phyloP scores from a whole-genome alignment of 306 rosid genomes.

The Rosa rugosa region DNA sequence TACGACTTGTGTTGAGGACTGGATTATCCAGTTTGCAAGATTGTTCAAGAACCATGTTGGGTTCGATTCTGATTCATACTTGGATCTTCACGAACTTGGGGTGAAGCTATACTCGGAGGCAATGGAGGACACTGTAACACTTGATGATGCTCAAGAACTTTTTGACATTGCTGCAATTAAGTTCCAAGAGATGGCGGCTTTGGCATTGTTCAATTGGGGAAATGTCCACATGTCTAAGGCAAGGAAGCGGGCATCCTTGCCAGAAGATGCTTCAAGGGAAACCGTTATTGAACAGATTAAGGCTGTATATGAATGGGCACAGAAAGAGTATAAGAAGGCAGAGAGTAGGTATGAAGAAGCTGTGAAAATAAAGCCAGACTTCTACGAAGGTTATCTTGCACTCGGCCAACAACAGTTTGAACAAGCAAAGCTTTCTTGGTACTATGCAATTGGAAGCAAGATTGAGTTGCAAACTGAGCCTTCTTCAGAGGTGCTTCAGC shows the following conservation, averaged over 20 bases:
- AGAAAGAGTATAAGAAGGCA: constrained; percentile 65
- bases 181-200: constrained; percentile 93
- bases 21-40: constrained; percentile 93
- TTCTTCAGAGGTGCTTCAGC: constrained; percentile 65
- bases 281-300: constrained; percentile 45
- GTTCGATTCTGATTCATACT: constrained; percentile 76
- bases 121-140: constrained; percentile 70
- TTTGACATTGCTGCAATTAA: constrained; percentile 75
- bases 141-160: constrained; percentile 73
- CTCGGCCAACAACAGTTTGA: constrained; percentile 89
- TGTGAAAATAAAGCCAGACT: constrained; percentile 65
- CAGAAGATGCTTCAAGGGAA: constrained; percentile 64
- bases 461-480: constrained; percentile 43
- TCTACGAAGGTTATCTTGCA: constrained; percentile 83
- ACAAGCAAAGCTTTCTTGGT: constrained; percentile 88
- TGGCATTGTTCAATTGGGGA: constrained; percentile 94
- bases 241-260: constrained; percentile 52
- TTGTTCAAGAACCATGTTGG: constrained; percentile 96
- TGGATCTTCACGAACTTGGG: constrained; percentile 87
- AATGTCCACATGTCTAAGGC: constrained; percentile 84
- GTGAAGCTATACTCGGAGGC: constrained; percentile 85
- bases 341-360: constrained; percentile 73
- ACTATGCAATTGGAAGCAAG: constrained; percentile 53
- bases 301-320: constrained; percentile 72
- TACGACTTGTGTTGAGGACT: constrained; percentile 60